A percentile compares a stretch with the other conserved stretches of the same genome.
phyloP scores from a whole-genome alignment of 106 monocot genomes.

The Dendrobium officinale region DNA sequence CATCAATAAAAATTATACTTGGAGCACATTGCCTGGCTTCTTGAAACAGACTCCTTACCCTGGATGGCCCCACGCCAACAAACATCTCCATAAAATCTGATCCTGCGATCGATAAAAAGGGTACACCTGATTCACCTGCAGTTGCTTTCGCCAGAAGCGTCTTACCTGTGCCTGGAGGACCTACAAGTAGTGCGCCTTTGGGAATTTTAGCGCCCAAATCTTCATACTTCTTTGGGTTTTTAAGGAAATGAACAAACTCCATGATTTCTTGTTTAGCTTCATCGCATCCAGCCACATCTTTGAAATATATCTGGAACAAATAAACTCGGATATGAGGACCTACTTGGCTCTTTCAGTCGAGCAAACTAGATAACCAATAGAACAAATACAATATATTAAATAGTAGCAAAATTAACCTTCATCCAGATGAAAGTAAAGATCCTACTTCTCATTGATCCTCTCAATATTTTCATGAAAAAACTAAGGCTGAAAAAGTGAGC shows the following conservation, averaged over 20 bases:
- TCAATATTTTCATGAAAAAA: background rate
- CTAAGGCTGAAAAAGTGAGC: background rate
- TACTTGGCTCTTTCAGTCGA: background rate
- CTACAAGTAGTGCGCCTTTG: constrained; percentile 97
- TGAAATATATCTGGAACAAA: constrained; percentile 64
- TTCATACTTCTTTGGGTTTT: constrained; percentile 98
- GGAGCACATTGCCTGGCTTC: constrained; percentile 92
- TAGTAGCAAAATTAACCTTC: background rate
- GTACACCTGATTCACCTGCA: constrained; percentile 93
- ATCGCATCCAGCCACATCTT: constrained; percentile 98
- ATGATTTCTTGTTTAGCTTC: constrained; percentile 99
- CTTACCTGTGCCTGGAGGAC: constrained; percentile 97
- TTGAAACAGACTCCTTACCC: constrained; percentile 85
- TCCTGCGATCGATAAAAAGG: constrained; percentile 95
- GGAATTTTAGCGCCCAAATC: constrained; percentile 95
- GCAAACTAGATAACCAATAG: background rate
- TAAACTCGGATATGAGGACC: background rate
- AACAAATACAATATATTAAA: background rate
- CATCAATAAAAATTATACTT: constrained; percentile 92
- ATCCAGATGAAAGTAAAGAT: background rate
- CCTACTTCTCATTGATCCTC: background rate
- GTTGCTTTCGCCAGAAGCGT: constrained; percentile 98
- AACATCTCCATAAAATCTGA: constrained; percentile 99
- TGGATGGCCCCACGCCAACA: constrained; percentile 95
- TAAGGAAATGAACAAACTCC: constrained; percentile 97